Base-by-base conservation (phyloP, 2,329 filamentous ascomycete genomes). In the Pseudocercospora pini-densiflorae region DNA sequence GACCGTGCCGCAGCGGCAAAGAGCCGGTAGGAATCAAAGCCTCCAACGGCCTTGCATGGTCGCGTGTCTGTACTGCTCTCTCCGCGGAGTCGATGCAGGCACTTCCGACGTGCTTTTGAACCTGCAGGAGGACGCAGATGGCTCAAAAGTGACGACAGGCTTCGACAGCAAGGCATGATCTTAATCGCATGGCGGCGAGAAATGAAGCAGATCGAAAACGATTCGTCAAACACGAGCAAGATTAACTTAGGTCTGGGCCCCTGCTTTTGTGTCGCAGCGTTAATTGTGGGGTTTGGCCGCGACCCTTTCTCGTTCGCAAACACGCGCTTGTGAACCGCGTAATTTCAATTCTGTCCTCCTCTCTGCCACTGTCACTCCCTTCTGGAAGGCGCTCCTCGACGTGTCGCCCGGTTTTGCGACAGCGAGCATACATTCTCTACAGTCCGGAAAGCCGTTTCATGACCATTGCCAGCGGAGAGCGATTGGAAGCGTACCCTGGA, bases 341-440 rank as follows among this genome's bases (percentile, higher is more conserved):
- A 51, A 51, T 51, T 51, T 27, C 47, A 23, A 23, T 24, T 27
- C 21, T 9, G 5, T 10, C 47, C 21, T 55, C n/a, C 21, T 21
- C 23, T 21, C 23, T 6, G 47, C 47, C 3, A 24, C n/a, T 24
- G n/a, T 51, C 47, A 21, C 9, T 23, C 23, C 21, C n/a, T 21
- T 51, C 47, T 51, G 47, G n/a, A 51, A 19, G 8, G 47, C 47
- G 21, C 47, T 27, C 24, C 24, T n/a, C 51, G 21, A 24, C 51
- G 51, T 54, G 51, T 54, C 51, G 51, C 51, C 51, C 21, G 51
- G 24, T n/a, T 7, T 54, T 27, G 51, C 51, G 4, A 54, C 51
- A 24, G 5, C 45, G 45, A n/a, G 24, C 24, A 54, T n/a, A 29
- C 51, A n/a, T n/a, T 27, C 6, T 16, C 16, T 29, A 27, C 21